These are phyloP conservation scores for Nannizziopsis barbatae DNA, from an alignment of 2,329 filamentous ascomycete genomes.

Conservation along the genomic window DNA sequence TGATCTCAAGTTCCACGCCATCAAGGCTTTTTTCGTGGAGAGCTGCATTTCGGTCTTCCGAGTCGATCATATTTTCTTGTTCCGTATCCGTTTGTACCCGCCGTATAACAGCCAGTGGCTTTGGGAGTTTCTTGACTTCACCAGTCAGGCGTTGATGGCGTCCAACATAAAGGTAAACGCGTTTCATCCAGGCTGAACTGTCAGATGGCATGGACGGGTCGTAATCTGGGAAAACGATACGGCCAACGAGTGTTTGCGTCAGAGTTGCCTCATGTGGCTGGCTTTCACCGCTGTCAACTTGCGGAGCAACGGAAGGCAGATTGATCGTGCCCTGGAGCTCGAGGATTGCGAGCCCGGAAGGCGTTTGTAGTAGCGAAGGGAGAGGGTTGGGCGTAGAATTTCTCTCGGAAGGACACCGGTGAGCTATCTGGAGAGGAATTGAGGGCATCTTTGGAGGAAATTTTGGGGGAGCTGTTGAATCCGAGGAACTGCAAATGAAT, in stretches of 20 bases:
- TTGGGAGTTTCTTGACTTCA: slow-evolving; percentile 75
- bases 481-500: neutral
- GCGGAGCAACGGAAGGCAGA: slow-evolving; percentile 41
- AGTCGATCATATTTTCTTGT: slow-evolving; percentile 7
- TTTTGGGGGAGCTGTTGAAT: neutral
- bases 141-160: slow-evolving; percentile 79
- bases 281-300: slow-evolving; percentile 14
- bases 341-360: slow-evolving; percentile 75
- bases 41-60: slow-evolving; percentile 18
- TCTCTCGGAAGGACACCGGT: slow-evolving; percentile 11
- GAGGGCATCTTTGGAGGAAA: slow-evolving; percentile 30
- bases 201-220: slow-evolving; percentile 37
- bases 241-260: slow-evolving; percentile 51
- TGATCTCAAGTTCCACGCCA: slow-evolving; percentile 56
- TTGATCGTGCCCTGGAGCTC: slow-evolving; percentile 91
- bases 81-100: slow-evolving; percentile 33
- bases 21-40: slow-evolving; percentile 25
- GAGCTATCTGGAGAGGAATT: slow-evolving; percentile 28
- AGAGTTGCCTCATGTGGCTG: slow-evolving; percentile 11
- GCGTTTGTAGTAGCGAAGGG: slow-evolving; percentile 75
- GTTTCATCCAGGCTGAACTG: slow-evolving; percentile 71
- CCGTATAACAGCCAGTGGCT: slow-evolving; percentile 66
- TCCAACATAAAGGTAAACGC: slow-evolving; percentile 77
- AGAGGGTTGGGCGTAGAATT: slow-evolving; percentile 47
- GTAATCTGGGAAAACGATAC: slow-evolving; percentile 68